phyloP scores from a whole-genome alignment of 2,329 filamentous ascomycete genomes.

The Xylariaceae sp. region DNA sequence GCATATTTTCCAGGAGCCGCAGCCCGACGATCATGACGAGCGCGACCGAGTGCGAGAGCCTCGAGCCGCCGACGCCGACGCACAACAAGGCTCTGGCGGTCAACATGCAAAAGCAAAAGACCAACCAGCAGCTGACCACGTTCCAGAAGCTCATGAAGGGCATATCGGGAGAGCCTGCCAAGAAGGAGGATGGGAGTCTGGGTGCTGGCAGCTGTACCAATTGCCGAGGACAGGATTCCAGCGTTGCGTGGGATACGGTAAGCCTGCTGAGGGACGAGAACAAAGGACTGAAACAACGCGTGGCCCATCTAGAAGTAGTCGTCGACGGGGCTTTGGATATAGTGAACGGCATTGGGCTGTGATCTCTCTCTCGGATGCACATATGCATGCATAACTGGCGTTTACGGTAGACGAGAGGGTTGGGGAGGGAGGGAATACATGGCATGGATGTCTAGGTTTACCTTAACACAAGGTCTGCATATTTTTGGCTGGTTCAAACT shows the following conservation, averaged over 20 bases:
- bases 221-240: conserved; percentile 60
- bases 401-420: neutral
- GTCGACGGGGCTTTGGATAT: conserved; percentile 64
- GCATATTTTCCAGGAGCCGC: conserved; percentile 63
- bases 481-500: conserved; percentile 1
- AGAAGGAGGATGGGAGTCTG: conserved; percentile 25
- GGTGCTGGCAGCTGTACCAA: conserved; percentile 50
- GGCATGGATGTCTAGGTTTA: neutral
- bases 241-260: conserved; percentile 68
- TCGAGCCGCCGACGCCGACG: conserved; percentile 15
- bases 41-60: conserved; percentile 28
- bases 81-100: conserved; percentile 13
- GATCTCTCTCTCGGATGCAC: conserved; percentile 19
- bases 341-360: conserved; percentile 58
- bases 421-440: too few species aligned
- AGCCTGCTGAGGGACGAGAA: conserved; percentile 65
- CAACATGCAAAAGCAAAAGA: conserved; percentile 30
- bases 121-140: conserved; percentile 43
- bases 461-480: conserved; percentile 9
- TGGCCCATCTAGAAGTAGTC: conserved; percentile 60
- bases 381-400: neutral
- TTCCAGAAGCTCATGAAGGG: conserved; percentile 54
- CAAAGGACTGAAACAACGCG: conserved; percentile 59
- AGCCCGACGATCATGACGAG: conserved; percentile 54
- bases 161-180: conserved; percentile 43